Conservation (phyloP, 1,139 yeast species). For the Debaryomyces sp. region DNA sequence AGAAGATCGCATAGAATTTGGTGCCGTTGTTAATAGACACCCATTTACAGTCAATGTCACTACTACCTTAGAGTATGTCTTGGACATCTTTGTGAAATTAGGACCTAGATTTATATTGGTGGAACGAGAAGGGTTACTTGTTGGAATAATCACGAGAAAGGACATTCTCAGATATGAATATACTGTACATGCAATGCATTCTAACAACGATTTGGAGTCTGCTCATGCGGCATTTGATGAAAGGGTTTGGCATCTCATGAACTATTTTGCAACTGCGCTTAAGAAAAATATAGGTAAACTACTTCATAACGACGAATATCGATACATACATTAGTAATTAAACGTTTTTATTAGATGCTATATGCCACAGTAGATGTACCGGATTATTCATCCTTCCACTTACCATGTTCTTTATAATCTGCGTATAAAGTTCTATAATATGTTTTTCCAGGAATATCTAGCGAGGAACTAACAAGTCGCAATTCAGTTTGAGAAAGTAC, state of each 20-base stretch:
- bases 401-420: conserved; percentile 77
- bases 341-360: background rate
- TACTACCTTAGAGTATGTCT: conserved; percentile 62
- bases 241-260: conserved; percentile 41
- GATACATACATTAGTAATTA: conserved; percentile 14
- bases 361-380: background rate
- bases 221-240: conserved; percentile 32
- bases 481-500: conserved; percentile 70
- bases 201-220: conserved; percentile 14
- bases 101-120: conserved; percentile 82
- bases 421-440: conserved; percentile 68
- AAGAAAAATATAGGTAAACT: conserved; percentile 32
- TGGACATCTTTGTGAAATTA: conserved; percentile 71
- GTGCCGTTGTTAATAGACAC: conserved; percentile 52
- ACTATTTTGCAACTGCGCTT: conserved; percentile 21
- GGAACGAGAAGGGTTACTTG: conserved; percentile 51
- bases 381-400: conserved; percentile 69
- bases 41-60: conserved; percentile 63
- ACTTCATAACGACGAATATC: conserved; percentile 33
- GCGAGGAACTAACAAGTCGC: conserved; percentile 61
- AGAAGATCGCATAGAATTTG: conserved; percentile 34
- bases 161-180: conserved; percentile 63
- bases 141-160: conserved; percentile 68
- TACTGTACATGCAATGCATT: conserved; percentile 29
- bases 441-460: conserved; percentile 72